Evolutionary conservation across 2,329 filamentous ascomycete species (phyloP).

Genomic region (Ramularia collo-cygni): DNA sequence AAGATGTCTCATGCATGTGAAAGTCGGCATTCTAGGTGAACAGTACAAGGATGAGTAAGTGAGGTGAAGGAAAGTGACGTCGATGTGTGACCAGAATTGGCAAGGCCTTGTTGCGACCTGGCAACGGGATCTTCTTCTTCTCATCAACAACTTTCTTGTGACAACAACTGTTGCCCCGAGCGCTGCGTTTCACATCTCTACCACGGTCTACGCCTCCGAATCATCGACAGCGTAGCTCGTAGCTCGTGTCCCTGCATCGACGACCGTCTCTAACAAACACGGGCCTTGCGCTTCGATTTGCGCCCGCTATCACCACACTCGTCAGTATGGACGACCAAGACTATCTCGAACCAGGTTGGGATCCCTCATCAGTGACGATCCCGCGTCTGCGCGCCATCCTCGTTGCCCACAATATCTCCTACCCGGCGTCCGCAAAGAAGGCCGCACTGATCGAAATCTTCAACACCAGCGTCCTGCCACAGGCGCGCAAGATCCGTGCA

Average conservation of each 20-base stretch:
- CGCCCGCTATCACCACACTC: neutral
- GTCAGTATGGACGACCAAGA: slow-evolving; percentile 55
- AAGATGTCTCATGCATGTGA: too few relatives aligned
- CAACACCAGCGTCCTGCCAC: slow-evolving; percentile 67
- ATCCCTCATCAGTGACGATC: slow-evolving; percentile 75
- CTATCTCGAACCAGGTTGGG: slow-evolving; percentile 82
- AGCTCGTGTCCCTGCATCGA: neutral
- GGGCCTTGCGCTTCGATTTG: too few relatives aligned
- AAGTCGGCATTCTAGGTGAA: too few relatives aligned
- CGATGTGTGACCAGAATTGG: too few relatives aligned
- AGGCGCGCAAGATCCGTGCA: slow-evolving; percentile 68
- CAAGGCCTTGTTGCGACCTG: neutral
- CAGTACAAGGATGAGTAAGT: too few relatives aligned
- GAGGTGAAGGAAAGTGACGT: too few relatives aligned
- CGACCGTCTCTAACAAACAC: too few relatives aligned
- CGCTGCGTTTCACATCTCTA: neutral
- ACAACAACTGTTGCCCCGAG: slow-evolving; percentile 1
- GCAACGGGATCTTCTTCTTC: neutral
- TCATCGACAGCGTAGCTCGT: neutral
- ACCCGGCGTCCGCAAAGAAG: slow-evolving; percentile 88
- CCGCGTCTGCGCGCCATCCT: slow-evolving; percentile 86
- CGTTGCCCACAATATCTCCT: slow-evolving; percentile 77
- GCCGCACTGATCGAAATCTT: slow-evolving; percentile 78
- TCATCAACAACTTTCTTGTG: neutral
- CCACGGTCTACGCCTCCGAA: neutral